phyloP scores from a whole-genome alignment of 495 filamentous ascomycete genomes.

The Rhypophila decipiens region DNA sequence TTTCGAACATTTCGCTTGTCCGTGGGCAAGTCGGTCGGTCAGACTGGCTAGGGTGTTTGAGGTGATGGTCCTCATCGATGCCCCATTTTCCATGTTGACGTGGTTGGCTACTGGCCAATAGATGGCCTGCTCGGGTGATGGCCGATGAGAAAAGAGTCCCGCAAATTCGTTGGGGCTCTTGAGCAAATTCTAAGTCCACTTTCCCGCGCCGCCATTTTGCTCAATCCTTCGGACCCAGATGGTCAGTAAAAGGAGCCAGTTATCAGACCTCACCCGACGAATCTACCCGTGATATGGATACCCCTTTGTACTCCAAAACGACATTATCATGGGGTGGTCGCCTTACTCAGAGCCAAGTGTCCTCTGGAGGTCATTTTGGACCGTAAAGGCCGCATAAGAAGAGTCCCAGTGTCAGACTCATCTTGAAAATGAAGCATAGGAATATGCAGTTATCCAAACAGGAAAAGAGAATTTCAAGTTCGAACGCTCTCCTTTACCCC shows the following conservation, averaged over 20 bases:
- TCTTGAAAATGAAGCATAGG: no score
- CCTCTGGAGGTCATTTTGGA: no score
- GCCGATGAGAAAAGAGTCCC: neutral
- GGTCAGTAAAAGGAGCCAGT: no score
- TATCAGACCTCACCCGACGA: neutral
- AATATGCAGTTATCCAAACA: neutral
- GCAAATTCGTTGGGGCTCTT: no score
- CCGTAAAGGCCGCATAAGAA: no score
- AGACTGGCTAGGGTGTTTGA: neutral
- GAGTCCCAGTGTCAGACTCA: no score
- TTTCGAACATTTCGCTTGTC: no score
- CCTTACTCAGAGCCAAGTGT: no score
- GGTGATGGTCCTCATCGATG: neutral
- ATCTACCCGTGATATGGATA: neutral
- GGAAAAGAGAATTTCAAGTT: neutral
- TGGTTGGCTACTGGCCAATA: slow-evolving; percentile 8
- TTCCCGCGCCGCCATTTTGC: neutral
- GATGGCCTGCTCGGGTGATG: neutral
- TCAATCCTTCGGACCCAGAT: no score
- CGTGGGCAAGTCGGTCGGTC: no score
- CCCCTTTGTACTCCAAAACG: neutral
- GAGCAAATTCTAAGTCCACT: no score
- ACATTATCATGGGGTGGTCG: no score
- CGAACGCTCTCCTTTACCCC: neutral
- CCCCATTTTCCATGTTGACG: slow-evolving; percentile 4